Evolutionary conservation across 2,329 filamentous ascomycete species (phyloP).

Genomic region (Trichoderma cornu-damae): DNA sequence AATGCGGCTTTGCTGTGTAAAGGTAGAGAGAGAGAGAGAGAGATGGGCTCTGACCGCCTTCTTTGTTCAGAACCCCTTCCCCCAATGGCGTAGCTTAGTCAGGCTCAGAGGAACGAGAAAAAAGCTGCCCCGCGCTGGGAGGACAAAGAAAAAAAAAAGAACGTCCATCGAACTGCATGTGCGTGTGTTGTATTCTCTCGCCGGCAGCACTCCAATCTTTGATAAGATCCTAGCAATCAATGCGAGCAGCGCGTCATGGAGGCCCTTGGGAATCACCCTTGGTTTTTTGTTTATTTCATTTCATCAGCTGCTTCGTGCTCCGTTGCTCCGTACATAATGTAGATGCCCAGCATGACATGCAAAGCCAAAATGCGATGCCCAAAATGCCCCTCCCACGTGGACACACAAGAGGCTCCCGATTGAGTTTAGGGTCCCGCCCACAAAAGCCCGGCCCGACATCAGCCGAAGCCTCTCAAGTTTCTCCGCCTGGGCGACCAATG

Average conservation of each 20-base stretch:
- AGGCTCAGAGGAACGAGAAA: too few relatives aligned
- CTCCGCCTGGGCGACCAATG: constrained; percentile 16
- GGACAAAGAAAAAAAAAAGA: not conserved
- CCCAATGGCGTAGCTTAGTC: too few relatives aligned
- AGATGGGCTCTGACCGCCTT: not conserved
- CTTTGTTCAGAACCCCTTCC: not conserved
- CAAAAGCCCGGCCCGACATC: constrained; percentile 27
- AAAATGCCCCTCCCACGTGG: constrained; percentile 19
- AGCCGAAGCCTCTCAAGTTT: constrained; percentile 26
- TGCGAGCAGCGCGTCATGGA: too few relatives aligned
- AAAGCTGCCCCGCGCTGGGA: not conserved
- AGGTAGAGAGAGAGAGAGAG: too few relatives aligned
- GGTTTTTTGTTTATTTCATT: too few relatives aligned
- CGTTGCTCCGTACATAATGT: too few relatives aligned
- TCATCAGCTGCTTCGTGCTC: too few relatives aligned
- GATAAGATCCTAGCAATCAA: too few relatives aligned
- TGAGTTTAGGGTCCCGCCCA: constrained; percentile 7
- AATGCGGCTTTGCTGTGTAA: not conserved
- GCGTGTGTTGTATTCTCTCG: too few relatives aligned
- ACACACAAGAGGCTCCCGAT: constrained; percentile 8
- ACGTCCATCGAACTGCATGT: too few relatives aligned
- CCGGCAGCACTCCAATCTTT: too few relatives aligned
- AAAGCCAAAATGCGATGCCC: not conserved
- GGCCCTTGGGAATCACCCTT: too few relatives aligned
- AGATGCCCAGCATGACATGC: not conserved